Percentiles rank a stretch among this genome's conserved stretches.
These are phyloP conservation scores for Heracleum sosnowskyi DNA, from an alignment of 129 eudicot genomes.

Conservation along the genomic window DNA sequence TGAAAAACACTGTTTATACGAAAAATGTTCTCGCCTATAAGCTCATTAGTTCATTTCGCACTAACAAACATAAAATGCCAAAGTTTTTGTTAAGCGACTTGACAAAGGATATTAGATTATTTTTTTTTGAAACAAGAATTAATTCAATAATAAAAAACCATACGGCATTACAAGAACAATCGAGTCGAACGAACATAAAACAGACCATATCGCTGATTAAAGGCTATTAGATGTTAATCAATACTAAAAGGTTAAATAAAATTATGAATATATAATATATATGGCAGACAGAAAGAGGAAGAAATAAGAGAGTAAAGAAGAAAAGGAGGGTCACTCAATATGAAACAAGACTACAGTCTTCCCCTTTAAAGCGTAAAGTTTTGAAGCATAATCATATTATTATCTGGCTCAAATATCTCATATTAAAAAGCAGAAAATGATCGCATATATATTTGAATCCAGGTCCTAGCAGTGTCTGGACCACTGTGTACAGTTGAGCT, in stretches of 20 bases:
- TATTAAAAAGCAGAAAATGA: not conserved
- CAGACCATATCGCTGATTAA: too few species aligned
- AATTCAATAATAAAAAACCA: too few species aligned
- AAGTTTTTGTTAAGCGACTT: too few species aligned
- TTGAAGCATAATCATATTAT: conserved; percentile 5
- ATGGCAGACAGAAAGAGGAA: not conserved
- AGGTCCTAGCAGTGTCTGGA: conserved; percentile 7
- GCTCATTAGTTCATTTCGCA: too few species aligned
- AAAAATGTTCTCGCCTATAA: not conserved
- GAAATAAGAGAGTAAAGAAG: conserved; percentile 3
- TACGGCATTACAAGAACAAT: too few species aligned
- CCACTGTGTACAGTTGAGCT: conserved; percentile 4
- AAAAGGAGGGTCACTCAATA: not conserved
- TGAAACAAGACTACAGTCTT: not conserved
- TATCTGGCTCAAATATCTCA: not conserved
- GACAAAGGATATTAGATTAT: too few species aligned
- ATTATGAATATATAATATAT: not conserved
- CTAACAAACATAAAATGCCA: not conserved
- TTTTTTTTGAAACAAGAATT: too few species aligned
- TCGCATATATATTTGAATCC: not conserved
- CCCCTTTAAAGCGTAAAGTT: conserved; percentile 4
- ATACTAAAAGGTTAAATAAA: not conserved
- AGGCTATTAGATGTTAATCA: not conserved
- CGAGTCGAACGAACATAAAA: too few species aligned
- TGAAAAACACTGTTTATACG: not conserved